Evolutionary conservation across 2,329 filamentous ascomycete species (phyloP).

Genomic region (Emergomyces pasteurianus): DNA sequence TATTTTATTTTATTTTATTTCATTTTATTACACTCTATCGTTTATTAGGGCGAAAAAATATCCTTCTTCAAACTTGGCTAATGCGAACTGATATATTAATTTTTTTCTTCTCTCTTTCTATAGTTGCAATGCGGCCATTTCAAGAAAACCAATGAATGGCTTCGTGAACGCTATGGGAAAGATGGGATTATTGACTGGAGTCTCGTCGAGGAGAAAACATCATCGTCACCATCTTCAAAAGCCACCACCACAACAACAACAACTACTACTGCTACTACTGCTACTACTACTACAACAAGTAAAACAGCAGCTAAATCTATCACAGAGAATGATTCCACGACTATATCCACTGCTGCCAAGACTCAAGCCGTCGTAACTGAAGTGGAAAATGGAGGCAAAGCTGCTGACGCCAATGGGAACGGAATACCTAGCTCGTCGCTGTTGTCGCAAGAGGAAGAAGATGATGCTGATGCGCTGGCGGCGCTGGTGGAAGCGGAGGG

Average conservation of each 20-base stretch:
- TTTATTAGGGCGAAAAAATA: neutral
- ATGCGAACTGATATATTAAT: neutral
- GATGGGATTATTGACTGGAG: slow-evolving; percentile 80
- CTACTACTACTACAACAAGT: neutral
- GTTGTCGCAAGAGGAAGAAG: slow-evolving; percentile 13
- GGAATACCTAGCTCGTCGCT: slow-evolving; percentile 11
- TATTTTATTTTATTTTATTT: neutral
- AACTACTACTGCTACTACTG: neutral
- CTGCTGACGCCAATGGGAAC: slow-evolving; percentile 1
- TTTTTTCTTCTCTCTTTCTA: slow-evolving; percentile 4
- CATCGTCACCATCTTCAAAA: neutral
- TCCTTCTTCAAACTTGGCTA: neutral
- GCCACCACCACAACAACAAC: neutral
- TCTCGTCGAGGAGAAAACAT: slow-evolving; percentile 22
- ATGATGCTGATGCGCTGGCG: slow-evolving; percentile 31
- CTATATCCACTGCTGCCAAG: neutral
- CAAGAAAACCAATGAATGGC: slow-evolving; percentile 51
- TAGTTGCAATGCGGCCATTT: slow-evolving; percentile 36
- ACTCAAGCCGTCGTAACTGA: neutral
- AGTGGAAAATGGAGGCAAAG: neutral
- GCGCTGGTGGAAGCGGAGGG: slow-evolving; percentile 24
- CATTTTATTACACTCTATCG: neutral
- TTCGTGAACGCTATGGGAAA: slow-evolving; percentile 64
- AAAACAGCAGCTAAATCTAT: neutral
- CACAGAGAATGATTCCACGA: neutral